Base-by-base conservation (phyloP, 768 basidiomycete species). In the Paxillus ammoniavirescens region DNA sequence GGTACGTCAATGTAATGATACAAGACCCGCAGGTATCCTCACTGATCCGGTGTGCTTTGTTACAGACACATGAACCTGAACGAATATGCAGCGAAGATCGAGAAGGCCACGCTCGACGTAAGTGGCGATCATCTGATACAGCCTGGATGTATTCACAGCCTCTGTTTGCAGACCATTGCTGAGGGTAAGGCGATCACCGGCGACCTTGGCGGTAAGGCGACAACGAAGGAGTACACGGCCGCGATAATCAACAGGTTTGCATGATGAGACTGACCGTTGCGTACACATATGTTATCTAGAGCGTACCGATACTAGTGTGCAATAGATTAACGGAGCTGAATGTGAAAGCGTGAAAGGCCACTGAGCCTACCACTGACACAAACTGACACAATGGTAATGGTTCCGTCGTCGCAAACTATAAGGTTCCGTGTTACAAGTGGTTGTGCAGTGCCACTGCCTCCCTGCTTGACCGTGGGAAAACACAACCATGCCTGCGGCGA, bases 141-240 rank as follows among this genome's bases (percentile, higher is more conserved):
- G 17, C 17, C 14, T 40, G 52, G 36, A 53, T 54, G 31, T 49
- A 51, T 30, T 62, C 42, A 61, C 40, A 37, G 14, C 33, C 33
- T 36, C 36, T 28, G 35, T 56, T 59, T 53, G 14, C 59, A 96
- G 94, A 98, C 94, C 33, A 97, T 99, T 68, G 93, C 96, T 15
- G 96, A 97, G 75, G 97, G 97, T 61, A 93, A 91, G 76, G 72
- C 78, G 40, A 95, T 98, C 71, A 99, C 97, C 8, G 91, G 96
- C 30, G 97, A 99, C 72, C 76, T 99, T 54, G 94, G 97, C 18
- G 97, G 97, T 40, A 94, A 89, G 70, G 83, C 95, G 14, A 83
- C 85, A 33, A 99, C 97, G 3, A 78, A 78, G 70, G 87, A 97
- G 72, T 98, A 91, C 76, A 95, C 95, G 40, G 69, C 82, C 50